These are phyloP conservation scores for Saxispiralis lemnorum DNA, from an alignment of 495 filamentous ascomycete species.

Conservation along the genomic window DNA sequence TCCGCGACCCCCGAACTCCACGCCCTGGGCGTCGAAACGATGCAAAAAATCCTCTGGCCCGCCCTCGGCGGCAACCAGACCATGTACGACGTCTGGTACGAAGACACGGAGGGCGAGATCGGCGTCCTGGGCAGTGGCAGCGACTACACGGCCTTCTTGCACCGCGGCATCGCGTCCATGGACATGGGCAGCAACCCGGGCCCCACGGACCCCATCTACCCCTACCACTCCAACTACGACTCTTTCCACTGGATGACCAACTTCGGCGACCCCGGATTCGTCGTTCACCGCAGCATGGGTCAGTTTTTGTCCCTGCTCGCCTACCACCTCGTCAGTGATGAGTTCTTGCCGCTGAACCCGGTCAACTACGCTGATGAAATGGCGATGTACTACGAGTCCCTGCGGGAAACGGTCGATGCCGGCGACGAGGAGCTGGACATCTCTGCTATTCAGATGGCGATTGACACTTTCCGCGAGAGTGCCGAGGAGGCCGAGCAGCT, in stretches of 20 bases:
- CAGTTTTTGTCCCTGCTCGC: constrained; percentile 23
- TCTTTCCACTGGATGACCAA: constrained; percentile 21
- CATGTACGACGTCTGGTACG: constrained; percentile 20
- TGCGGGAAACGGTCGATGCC: constrained; percentile 7
- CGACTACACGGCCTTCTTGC: constrained; percentile 21
- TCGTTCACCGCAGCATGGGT: constrained; percentile 17
- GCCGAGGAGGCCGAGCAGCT: constrained; percentile 2
- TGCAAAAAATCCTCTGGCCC: constrained; percentile 21
- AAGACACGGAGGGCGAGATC: constrained; percentile 13
- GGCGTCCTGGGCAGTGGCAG: constrained; percentile 18
- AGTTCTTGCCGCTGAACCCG: constrained; percentile 22
- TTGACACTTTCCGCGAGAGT: constrained; percentile 4
- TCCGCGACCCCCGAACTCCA: constrained; percentile 19
- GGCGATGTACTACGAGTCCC: constrained; percentile 11
- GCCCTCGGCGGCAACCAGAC: constrained; percentile 27
- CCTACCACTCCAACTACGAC: constrained; percentile 23
- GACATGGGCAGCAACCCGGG: constrained; percentile 17
- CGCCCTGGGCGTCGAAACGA: constrained; percentile 9
- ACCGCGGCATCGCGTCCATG: constrained; percentile 17
- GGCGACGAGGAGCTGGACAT: constrained; percentile 6
- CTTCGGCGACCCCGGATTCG: constrained; percentile 21
- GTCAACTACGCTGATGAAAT: constrained; percentile 17
- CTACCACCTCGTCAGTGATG: constrained; percentile 22
- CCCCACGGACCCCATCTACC: constrained; percentile 18
- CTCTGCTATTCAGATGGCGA: constrained; percentile 5